Evolutionary conservation across 2,329 filamentous ascomycete species (phyloP), one percentile per base, ranked within the genome.

Genomic region (Penicillium sp.): DNA sequence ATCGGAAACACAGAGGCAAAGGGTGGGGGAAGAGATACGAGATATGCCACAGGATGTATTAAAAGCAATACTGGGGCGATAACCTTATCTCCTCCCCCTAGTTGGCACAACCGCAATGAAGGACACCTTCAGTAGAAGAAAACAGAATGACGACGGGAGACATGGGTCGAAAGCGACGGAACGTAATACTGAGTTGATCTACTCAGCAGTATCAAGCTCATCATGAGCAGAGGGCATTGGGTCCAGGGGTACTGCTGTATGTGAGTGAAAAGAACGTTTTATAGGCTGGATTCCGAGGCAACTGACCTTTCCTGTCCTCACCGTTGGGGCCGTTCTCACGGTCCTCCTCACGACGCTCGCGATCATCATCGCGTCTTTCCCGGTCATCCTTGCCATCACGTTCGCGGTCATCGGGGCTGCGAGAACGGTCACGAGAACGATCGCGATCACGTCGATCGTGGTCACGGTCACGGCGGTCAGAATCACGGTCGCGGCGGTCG

Each of bases 201-300:
- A 87, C 79, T 97, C 94, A 70, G 93, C 93, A 72, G 94, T 93
- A 76, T 99, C 94, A 73, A 97, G 85, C 73, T 99, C 94, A 75
- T 99, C 94, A 72, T 96, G 91, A 68, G 87, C 88, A 63, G 90
- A 88, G 62, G 90, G 86, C 66, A 91, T 89, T 69, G 90, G 91
- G 66, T 96, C 91, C 69, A 89, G 79, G 73, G 84, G 75, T 67
- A 77, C 79, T 77, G 67, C 21, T 21, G 17, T n/a, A 36, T 33
- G 31, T 57, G 41, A 57, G 55, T 35, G 33, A 53, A 48, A 42
- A 29, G 13, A 50, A 55, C 15, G 6, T n/a, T 39, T 19, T 25
- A 13, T 33, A 27, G 42, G 13, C 7, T 19, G 19, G 15, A 23
- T 41, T 21, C 6, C 2, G 29, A 29, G 53, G 39, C 33, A 49